Percentiles rank a stretch among this genome's conserved stretches.
Conservation (phyloP, 148 eudicot species). For the Nepenthes gracilis region DNA sequence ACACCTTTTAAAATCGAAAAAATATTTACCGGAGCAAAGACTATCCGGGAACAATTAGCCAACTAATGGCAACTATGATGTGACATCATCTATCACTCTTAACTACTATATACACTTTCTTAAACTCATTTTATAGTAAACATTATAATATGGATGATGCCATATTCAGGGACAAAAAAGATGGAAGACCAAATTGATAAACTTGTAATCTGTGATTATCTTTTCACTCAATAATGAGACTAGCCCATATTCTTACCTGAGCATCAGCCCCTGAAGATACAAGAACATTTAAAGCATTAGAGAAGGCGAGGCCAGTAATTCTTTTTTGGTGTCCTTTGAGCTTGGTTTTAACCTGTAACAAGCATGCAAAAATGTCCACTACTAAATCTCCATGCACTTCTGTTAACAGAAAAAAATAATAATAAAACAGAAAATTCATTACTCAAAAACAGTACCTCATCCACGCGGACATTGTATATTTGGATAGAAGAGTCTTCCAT, state of each 20-base stretch:
- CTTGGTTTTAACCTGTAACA: slow-evolving; percentile 71
- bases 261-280: slow-evolving; percentile 94
- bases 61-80: too few species aligned
- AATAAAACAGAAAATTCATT: background rate
- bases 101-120: too few species aligned
- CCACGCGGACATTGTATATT: slow-evolving; percentile 85
- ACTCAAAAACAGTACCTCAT: slow-evolving; percentile 41
- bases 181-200: too few species aligned
- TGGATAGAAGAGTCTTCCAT: slow-evolving; percentile 92
- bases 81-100: too few species aligned
- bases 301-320: slow-evolving; percentile 82
- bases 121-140: too few species aligned
- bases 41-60: too few species aligned
- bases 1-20: too few species aligned
- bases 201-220: too few species aligned
- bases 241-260: slow-evolving; percentile 37
- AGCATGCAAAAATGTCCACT: background rate
- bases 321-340: slow-evolving; percentile 85
- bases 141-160: too few species aligned
- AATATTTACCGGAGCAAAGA: too few species aligned
- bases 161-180: too few species aligned
- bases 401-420: background rate
- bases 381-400: background rate
- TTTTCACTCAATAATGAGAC: too few species aligned
- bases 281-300: slow-evolving; percentile 57